Evolutionary conservation across 73 alveolate species (phyloP), one percentile per base, ranked within the genome.

Genomic region (Paramecium bursaria): DNA sequence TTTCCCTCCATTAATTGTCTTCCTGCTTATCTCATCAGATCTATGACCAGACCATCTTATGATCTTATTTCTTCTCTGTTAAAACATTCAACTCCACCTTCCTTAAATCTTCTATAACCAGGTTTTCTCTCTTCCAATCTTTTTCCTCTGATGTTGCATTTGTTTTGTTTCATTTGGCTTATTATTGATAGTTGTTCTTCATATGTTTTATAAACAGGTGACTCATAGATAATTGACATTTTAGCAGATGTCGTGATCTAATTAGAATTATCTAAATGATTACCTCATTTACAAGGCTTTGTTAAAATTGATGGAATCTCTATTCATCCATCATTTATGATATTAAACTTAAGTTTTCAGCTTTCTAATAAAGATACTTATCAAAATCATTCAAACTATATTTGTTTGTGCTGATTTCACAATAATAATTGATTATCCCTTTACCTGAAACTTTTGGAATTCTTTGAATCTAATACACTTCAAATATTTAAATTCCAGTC

Each of bases 21-120:
- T 0, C 89, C 89, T 31, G 76, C 89, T 0, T 51, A 48, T 79
- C 76, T 79, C 53, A 79, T 79, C 25, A 79, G 29, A 5, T 79
- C 89, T 50, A 79, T 31, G 7, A 79, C 76, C 3, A 79, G 31
- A 11, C 89, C 89, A 21, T 79, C 89, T 11, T 79, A 53, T 6
- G 74, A 30, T 25, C 46, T 79, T 4, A 54, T 79, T 79, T 79
- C 89, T 42, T 79, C 89, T 47, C 54, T 79, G 21, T 79, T 79
- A 19, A 53, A 79, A 79, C 89, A 79, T 35, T 73, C 89, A 6
- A 79, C 46, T 31, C 89, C 89, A 21, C 89, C 89, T 33, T 79
- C 89, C 30, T 55, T 79, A 35, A 79, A 61, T 79, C 76, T 79
- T 42, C 76, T 52, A 79, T 79, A 79, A 3, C 89, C 89, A 21